Percentiles rank a stretch among this genome's conserved stretches.
These are phyloP conservation scores for Phytophthora meadii DNA, from an alignment of 352 stramenopile genomes.

Conservation along the genomic window DNA sequence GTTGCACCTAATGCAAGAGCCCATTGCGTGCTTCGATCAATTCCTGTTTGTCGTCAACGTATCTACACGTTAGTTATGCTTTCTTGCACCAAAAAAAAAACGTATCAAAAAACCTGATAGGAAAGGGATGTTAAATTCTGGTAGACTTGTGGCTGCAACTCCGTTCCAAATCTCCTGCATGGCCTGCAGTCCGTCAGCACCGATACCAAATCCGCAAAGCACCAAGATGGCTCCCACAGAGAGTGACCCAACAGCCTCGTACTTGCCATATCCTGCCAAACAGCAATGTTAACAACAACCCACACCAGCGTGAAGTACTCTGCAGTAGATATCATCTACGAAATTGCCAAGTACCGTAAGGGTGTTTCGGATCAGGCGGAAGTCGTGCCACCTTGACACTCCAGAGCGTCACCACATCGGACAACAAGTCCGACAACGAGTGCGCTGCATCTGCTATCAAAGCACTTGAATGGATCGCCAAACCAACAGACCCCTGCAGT, in stretches of 20 bases:
- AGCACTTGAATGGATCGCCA: slow-evolving; percentile 88
- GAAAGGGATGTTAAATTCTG: slow-evolving; percentile 54
- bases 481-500: slow-evolving; percentile 70
- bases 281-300: neutral
- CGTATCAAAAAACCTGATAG: slow-evolving; percentile 44
- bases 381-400: slow-evolving; percentile 91
- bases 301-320: no score
- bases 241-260: slow-evolving; percentile 88
- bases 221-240: slow-evolving; percentile 88
- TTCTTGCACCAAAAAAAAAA: neutral
- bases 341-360: slow-evolving; percentile 59
- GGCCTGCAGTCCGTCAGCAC: slow-evolving; percentile 72
- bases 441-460: slow-evolving; percentile 97
- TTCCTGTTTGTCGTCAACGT: slow-evolving; percentile 31
- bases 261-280: slow-evolving; percentile 84
- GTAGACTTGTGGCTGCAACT: slow-evolving; percentile 27
- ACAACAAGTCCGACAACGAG: slow-evolving; percentile 96
- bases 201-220: slow-evolving; percentile 72
- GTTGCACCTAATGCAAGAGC: slow-evolving; percentile 87
- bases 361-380: slow-evolving; percentile 94
- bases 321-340: neutral
- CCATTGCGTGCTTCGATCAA: slow-evolving; percentile 63
- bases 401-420: slow-evolving; percentile 97
- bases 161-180: slow-evolving; percentile 75
- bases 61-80: neutral